A percentile compares a stretch with the other conserved stretches of the same genome.
Evolutionary conservation across 257 asterid genomes (phyloP).

Genomic region (Scutellaria galericulata): DNA sequence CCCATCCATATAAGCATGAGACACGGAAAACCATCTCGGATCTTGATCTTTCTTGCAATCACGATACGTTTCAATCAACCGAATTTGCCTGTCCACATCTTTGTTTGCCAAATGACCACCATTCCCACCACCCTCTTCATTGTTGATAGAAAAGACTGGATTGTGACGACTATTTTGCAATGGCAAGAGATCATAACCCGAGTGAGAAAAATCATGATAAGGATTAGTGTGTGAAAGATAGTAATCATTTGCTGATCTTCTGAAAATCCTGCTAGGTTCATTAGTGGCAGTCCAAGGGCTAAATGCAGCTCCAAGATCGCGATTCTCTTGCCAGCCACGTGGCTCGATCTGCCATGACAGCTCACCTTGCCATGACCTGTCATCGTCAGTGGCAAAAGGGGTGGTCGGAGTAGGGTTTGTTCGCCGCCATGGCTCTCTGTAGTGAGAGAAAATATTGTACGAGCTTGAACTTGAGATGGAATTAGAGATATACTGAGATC

Average conservation of each 20-base stretch:
- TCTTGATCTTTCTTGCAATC: constrained; percentile 34
- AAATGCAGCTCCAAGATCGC: constrained; percentile 59
- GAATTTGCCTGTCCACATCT: constrained; percentile 48
- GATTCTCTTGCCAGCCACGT: constrained; percentile 60
- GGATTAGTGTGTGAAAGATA: constrained; percentile 49
- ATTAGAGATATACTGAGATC: constrained; percentile 41
- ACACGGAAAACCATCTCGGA: constrained; percentile 57
- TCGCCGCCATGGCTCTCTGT: constrained; percentile 26
- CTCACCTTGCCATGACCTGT: constrained; percentile 70
- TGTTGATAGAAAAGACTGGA: constrained; percentile 31
- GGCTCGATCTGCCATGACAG: constrained; percentile 80
- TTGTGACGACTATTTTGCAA: constrained; percentile 27
- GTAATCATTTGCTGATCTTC: constrained; percentile 70
- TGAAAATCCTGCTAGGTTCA: constrained; percentile 47
- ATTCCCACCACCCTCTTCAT: constrained; percentile 36
- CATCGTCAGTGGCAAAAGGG: constrained; percentile 69
- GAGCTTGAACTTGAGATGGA: constrained; percentile 57
- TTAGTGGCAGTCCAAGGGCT: constrained; percentile 62
- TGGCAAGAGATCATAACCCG: constrained; percentile 45
- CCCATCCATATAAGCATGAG: constrained; percentile 47
- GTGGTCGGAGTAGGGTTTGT: constrained; percentile 52
- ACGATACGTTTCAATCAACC: constrained; percentile 45
- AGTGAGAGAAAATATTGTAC: constrained; percentile 36
- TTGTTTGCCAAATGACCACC: constrained; percentile 36
- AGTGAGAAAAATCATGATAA: constrained; percentile 40